Percentiles rank a stretch among this genome's conserved stretches.
Conservation (phyloP, 805 yeast species). For the Candida nitratophila region DNA sequence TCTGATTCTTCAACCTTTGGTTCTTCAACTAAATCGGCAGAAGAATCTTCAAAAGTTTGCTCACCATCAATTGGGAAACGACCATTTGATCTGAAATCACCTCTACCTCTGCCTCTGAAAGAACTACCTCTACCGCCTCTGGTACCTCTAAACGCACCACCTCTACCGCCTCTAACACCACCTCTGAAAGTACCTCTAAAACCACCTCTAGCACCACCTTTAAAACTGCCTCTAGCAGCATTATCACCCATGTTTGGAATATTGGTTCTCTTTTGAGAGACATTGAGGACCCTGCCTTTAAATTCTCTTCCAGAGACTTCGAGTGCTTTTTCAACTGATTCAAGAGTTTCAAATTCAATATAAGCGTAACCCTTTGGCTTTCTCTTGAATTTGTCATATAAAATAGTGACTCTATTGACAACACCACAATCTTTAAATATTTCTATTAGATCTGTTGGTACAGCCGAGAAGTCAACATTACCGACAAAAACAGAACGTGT, state of each 20-base stretch:
- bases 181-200: constrained; percentile 17
- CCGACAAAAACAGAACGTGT: constrained; percentile 75
- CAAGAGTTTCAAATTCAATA: constrained; percentile 65
- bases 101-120: constrained; percentile 14
- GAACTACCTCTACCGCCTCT: constrained; percentile 14
- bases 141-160: constrained; percentile 16
- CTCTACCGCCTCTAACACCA: constrained; percentile 12
- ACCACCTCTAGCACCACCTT: constrained; percentile 10
- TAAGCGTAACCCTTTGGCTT: constrained; percentile 84
- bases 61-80: too few relatives aligned
- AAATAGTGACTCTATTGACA: constrained; percentile 73
- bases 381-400: constrained; percentile 64
- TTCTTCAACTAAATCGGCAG: too few relatives aligned
- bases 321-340: constrained; percentile 57
- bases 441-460: constrained; percentile 71
- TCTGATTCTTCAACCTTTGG: too few relatives aligned
- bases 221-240: constrained; percentile 24
- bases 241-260: constrained; percentile 45
- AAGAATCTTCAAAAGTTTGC: too few relatives aligned
- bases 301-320: constrained; percentile 56
- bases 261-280: constrained; percentile 71
- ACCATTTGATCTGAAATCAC: constrained; percentile 4
- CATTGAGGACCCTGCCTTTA: constrained; percentile 62
- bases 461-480: constrained; percentile 70
- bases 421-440: constrained; percentile 64